These are phyloP conservation scores for Comarum palustre DNA, from an alignment of 306 rosid genomes.

Conservation along the genomic window DNA sequence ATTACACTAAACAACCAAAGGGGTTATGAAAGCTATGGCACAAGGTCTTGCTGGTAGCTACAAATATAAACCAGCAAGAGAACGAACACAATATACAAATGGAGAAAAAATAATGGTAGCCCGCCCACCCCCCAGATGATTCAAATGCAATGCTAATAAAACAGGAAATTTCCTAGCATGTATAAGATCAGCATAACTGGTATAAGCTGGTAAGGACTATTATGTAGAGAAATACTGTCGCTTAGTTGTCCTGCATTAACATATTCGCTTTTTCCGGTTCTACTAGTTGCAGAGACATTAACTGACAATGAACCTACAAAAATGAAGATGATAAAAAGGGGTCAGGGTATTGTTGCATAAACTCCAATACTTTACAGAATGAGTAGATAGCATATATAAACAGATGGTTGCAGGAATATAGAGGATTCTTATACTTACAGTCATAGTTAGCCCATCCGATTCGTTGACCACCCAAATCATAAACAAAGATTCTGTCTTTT, in stretches of 20 bases:
- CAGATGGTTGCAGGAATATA: background rate
- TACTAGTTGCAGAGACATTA: conserved; percentile 70
- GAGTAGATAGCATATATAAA: background rate
- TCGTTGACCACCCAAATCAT: conserved; percentile 79
- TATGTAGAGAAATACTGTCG: conserved; percentile 39
- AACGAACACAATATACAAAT: conserved; percentile 26
- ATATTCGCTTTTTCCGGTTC: conserved; percentile 62
- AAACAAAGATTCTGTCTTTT: conserved; percentile 83
- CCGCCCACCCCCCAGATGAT: background rate
- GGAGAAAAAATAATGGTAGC: conserved; percentile 23
- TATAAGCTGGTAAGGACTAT: conserved; percentile 30
- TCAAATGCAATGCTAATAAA: conserved; percentile 43
- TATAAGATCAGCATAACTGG: conserved; percentile 32
- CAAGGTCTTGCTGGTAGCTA: conserved; percentile 37
- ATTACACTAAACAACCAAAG: conserved; percentile 27
- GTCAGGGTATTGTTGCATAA: background rate
- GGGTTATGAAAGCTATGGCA: conserved; percentile 27
- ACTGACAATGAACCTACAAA: conserved; percentile 68
- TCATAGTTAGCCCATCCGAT: conserved; percentile 94
- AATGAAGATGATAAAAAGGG: background rate
- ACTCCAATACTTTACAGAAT: background rate
- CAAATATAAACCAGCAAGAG: conserved; percentile 47
- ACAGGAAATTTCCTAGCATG: conserved; percentile 34
- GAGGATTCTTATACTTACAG: conserved; percentile 63
- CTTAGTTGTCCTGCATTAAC: conserved; percentile 72